A percentile compares a stretch with the other conserved stretches of the same genome.
Conservation (phyloP, 169 alveolate genomes). For the Cryptosporidium viatorum region DNA sequence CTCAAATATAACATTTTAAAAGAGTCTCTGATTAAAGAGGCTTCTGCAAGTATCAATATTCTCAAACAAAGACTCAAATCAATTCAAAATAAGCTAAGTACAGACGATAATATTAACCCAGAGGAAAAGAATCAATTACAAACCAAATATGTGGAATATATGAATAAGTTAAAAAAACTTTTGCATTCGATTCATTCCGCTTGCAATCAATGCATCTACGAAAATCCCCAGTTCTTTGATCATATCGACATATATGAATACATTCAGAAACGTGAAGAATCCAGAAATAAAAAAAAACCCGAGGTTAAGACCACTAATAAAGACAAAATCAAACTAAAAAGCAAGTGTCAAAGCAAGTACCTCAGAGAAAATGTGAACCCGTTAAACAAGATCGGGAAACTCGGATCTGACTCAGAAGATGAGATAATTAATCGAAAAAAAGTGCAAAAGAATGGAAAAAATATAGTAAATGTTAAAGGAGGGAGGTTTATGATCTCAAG, state of each 20-base stretch:
- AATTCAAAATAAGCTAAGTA: slow-evolving; percentile 11
- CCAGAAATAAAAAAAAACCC: slow-evolving; percentile 2
- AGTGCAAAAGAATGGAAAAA: not conserved
- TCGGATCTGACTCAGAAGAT: slow-evolving; percentile 34
- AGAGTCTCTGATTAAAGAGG: slow-evolving; percentile 43
- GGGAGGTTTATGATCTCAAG: slow-evolving; percentile 44
- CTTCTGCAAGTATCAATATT: slow-evolving; percentile 33
- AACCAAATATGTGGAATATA: not conserved
- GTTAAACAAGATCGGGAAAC: not conserved
- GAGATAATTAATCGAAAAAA: not conserved
- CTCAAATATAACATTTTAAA: slow-evolving; percentile 21
- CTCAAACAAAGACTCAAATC: slow-evolving; percentile 32
- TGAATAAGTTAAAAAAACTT: slow-evolving; percentile 15
- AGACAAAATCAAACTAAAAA: not conserved
- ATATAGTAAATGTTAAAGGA: slow-evolving; percentile 43
- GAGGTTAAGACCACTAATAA: not conserved
- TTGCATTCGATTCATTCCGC: slow-evolving; percentile 42
- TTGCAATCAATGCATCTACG: slow-evolving; percentile 49
- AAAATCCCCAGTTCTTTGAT: slow-evolving; percentile 54
- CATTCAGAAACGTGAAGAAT: slow-evolving; percentile 46
- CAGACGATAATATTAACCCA: not conserved
- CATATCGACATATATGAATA: slow-evolving; percentile 38
- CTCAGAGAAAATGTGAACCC: slow-evolving; percentile 1
- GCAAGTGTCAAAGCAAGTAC: not conserved
- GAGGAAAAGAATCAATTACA: not conserved